phyloP scores from a whole-genome alignment of 139 green algal genomes.

The Monoraphidium neglectum region DNA sequence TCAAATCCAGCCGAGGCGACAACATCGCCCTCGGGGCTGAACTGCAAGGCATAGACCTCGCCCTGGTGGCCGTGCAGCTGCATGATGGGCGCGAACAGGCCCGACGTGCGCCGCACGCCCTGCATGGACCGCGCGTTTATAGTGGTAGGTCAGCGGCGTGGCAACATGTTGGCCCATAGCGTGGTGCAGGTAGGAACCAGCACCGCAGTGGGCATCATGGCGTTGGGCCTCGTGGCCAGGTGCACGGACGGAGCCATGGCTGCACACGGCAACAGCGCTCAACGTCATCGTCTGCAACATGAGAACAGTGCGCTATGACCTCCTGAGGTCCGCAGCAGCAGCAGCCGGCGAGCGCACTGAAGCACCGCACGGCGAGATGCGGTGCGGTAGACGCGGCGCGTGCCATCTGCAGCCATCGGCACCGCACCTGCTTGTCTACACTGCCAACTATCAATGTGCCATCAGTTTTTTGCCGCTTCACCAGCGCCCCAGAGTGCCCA shows the following conservation, averaged over 20 bases:
- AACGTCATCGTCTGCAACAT: too few species aligned
- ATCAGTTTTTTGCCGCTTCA: constrained; percentile 33
- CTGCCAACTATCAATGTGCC: constrained; percentile 31
- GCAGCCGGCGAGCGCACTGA: too few species aligned
- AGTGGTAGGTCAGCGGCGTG: too few species aligned
- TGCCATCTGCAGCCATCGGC: too few species aligned
- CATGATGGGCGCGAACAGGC: constrained; percentile 84
- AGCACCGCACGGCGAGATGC: too few species aligned
- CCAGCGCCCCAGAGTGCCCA: constrained; percentile 14
- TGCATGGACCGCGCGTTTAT: constrained; percentile 17
- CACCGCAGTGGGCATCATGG: not conserved
- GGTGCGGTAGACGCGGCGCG: too few species aligned
- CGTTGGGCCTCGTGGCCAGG: not conserved
- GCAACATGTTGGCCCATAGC: too few species aligned
- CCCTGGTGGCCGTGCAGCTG: constrained; percentile 82
- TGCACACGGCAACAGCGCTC: too few species aligned
- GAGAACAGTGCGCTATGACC: too few species aligned
- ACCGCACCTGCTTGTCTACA: constrained; percentile 47
- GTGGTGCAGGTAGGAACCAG: too few species aligned
- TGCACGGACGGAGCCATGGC: not conserved
- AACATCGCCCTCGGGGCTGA: constrained; percentile 79
- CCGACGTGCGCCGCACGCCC: constrained; percentile 43
- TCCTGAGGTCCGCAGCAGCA: too few species aligned
- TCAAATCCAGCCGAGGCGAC: constrained; percentile 85
- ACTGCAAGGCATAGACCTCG: constrained; percentile 82